Evolutionary conservation across 2,329 filamentous ascomycete species (phyloP), one percentile per base, ranked within the genome.

Genomic region (Monosporascus sp.): DNA sequence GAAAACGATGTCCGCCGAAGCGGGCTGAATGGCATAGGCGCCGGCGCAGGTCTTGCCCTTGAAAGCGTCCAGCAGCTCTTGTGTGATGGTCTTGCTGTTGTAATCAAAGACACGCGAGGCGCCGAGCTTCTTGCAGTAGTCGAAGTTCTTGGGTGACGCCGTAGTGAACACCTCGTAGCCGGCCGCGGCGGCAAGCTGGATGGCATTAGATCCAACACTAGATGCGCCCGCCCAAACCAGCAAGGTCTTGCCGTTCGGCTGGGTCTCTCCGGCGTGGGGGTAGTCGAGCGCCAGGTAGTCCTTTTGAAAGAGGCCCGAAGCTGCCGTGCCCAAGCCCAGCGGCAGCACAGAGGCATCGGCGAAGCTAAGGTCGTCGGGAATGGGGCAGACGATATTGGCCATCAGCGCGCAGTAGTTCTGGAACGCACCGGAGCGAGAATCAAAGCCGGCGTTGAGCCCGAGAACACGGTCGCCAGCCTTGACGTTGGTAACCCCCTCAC

Each of bases 201-300:
- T 72, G 3, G 72, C 74, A 50, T 70, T 73, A 57, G 67, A 68
- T 3, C 77, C 76, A 1, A 78, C 74, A 44, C 65, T 69, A 3
- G 72, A 71, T 0, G 76, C 71, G 5, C 78, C 80, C 20, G 76
- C 77, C 70, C 60, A 53, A 71, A 81, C 18, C 6, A 81, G 62
- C 5, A 81, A 58, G 0, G 76, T 39, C 47, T 66, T 56, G 24
- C 57, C 54, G 27, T 54, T 54, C 9, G 55, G 54, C 34, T 54
- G 53, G 22, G 56, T 14, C 38, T 47, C 41, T 38, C 18, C 44
- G 42, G 27, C 17, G 3, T 2, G 15, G 8, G 53, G 54, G 24
- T 47, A 49, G 34, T 54, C 24, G 41, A 66, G 60, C 2, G 36
- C 56, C 1, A 65, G 52, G 38, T 54, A 55, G 20, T 60, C 57